Evolutionary conservation across 345 rosid species (phyloP).

Genomic region (Gossypium anomalum): DNA sequence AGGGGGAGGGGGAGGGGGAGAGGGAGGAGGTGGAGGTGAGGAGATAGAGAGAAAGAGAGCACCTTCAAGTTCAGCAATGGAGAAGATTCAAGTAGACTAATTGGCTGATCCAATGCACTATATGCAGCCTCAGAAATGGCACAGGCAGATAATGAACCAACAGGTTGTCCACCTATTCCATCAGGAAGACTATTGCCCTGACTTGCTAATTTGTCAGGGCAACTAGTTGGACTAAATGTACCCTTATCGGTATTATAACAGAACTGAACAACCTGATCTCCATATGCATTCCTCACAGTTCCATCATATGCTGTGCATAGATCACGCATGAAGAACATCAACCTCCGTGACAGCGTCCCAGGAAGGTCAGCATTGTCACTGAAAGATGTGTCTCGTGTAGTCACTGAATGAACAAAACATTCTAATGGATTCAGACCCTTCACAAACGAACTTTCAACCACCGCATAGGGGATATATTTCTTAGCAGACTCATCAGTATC

Average conservation of each 20-base stretch:
- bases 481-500: constrained; percentile 39
- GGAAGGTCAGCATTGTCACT: constrained; percentile 97
- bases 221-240: background rate
- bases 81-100: constrained; percentile 78
- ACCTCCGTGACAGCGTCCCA: constrained; percentile 70
- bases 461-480: constrained; percentile 65
- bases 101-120: constrained; percentile 90
- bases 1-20: constrained; percentile 20
- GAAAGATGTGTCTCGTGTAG: constrained; percentile 75
- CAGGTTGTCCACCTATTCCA: constrained; percentile 59
- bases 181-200: constrained; percentile 18
- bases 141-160: constrained; percentile 80
- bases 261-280: constrained; percentile 76
- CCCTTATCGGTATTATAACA: constrained; percentile 39
- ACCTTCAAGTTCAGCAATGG: constrained; percentile 76
- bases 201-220: background rate
- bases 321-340: constrained; percentile 91
- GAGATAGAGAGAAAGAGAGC: constrained; percentile 21
- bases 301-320: constrained; percentile 71
- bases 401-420: constrained; percentile 81
- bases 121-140: constrained; percentile 93
- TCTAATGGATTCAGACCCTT: constrained; percentile 79
- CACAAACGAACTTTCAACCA: constrained; percentile 66
- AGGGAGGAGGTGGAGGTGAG: constrained; percentile 17
- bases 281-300: constrained; percentile 77